A percentile compares a stretch with the other conserved stretches of the same genome.
Conservation (phyloP, 192 early-diverging fungal genomes). For the Irineochytrium annulatum region DNA sequence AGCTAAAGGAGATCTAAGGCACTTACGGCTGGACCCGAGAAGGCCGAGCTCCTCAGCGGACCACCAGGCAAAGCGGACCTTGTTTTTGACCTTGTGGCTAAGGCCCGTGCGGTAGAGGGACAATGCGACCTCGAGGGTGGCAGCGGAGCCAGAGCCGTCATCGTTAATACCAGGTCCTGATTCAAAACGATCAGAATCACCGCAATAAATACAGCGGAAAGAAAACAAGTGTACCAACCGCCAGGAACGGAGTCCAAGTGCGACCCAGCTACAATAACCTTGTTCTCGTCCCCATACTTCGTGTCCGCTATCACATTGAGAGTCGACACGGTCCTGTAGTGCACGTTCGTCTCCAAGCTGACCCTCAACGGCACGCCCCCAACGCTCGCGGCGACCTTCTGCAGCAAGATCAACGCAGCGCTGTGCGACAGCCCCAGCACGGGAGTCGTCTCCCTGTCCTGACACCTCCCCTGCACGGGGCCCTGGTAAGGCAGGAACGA, state of each 20-base stretch:
- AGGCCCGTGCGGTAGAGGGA: conserved; percentile 25
- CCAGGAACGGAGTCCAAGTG: too few relatives aligned
- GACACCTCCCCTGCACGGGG: background rate
- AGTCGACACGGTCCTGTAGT: conserved; percentile 16
- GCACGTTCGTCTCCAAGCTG: conserved; percentile 4
- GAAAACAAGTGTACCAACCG: background rate
- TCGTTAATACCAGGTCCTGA: conserved; percentile 48
- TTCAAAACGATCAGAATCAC: conserved; percentile 6
- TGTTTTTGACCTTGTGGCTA: conserved; percentile 26
- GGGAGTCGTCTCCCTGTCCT: conserved; percentile 10
- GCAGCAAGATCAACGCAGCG: conserved; percentile 17
- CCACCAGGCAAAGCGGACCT: conserved; percentile 40
- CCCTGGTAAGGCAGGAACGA: conserved; percentile 14
- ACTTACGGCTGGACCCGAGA: background rate
- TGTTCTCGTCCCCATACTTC: conserved; percentile 20
- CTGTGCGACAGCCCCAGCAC: conserved; percentile 15
- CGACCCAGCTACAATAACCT: conserved; percentile 33
- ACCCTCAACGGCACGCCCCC: conserved; percentile 1
- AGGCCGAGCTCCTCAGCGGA: conserved; percentile 12
- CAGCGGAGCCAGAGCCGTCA: conserved; percentile 41
- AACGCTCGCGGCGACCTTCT: conserved; percentile 5
- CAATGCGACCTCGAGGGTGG: conserved; percentile 37
- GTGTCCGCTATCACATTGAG: conserved; percentile 36
- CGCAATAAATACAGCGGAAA: background rate
- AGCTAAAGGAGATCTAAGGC: background rate